Evolutionary conservation across 1,284 basidiomycete genomes (phyloP).

Genomic region (Ganoderma sp.): DNA sequence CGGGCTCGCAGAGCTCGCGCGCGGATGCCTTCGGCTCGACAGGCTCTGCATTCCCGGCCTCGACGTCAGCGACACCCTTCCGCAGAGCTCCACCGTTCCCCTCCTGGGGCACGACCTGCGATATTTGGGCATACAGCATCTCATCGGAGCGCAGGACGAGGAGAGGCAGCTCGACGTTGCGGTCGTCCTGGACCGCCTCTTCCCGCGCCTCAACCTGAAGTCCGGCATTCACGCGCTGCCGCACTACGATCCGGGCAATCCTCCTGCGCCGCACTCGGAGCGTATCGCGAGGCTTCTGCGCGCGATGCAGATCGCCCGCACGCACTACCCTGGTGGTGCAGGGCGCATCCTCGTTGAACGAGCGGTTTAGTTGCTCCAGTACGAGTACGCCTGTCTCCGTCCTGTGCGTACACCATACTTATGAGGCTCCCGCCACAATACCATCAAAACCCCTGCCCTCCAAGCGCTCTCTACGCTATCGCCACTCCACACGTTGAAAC

Average conservation of each 20-base stretch:
- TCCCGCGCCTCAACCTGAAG: background rate
- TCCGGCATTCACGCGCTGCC: background rate
- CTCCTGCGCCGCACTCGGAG: too few relatives aligned
- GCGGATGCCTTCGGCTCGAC: background rate
- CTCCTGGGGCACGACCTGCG: background rate
- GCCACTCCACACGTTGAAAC: background rate
- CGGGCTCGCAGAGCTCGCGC: background rate
- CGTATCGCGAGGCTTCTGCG: too few relatives aligned
- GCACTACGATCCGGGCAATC: too few relatives aligned
- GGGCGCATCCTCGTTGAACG: background rate
- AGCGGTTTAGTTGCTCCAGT: background rate
- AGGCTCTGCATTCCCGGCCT: background rate
- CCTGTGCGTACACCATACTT: too few relatives aligned
- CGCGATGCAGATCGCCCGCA: too few relatives aligned
- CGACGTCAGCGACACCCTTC: background rate
- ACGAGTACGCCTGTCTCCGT: too few relatives aligned
- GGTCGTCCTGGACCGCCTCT: background rate
- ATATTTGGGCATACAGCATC: background rate
- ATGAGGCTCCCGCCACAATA: background rate
- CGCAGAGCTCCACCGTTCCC: background rate
- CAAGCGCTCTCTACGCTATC: background rate
- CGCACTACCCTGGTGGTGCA: too few relatives aligned
- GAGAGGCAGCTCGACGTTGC: background rate
- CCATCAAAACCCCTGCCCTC: background rate
- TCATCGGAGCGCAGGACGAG: background rate